Conservation (phyloP, 176 grass and related monocot genomes). For the Aegilops bicornis region DNA sequence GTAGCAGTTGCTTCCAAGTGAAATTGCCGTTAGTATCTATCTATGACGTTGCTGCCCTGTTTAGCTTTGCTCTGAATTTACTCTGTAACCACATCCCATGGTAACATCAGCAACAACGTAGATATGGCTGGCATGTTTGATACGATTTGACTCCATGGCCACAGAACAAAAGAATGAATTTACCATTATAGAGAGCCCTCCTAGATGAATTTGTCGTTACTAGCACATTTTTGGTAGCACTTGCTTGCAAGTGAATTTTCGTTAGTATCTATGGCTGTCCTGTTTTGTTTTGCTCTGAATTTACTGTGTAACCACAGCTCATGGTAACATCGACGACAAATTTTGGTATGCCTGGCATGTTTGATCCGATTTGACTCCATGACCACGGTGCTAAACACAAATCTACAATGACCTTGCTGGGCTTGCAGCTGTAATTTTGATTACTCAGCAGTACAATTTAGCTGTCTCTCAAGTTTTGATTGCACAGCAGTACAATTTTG, state of each 20-base stretch:
- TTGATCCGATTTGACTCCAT: neutral
- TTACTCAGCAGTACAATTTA: neutral
- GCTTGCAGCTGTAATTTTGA: neutral
- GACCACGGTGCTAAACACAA: too few species aligned
- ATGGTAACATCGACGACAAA: neutral
- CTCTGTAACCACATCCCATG: neutral
- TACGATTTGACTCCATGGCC: neutral
- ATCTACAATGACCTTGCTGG: neutral
- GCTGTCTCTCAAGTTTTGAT: neutral
- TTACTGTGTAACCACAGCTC: neutral
- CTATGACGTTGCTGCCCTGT: neutral
- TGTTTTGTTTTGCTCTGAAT: neutral
- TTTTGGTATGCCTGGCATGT: neutral
- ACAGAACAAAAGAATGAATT: too few species aligned
- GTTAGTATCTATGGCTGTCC: neutral
- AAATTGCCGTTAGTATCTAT: neutral
- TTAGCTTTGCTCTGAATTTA: neutral
- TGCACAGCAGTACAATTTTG: neutral
- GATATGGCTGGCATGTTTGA: neutral
- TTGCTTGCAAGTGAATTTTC: neutral
- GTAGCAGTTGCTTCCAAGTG: neutral
- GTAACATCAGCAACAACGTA: too few species aligned
- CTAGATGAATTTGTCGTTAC: too few species aligned
- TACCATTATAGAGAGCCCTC: too few species aligned
- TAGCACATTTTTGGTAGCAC: neutral